Conservation (phyloP, 352 stramenopile species). For the Globisporangium recalcitrans region DNA sequence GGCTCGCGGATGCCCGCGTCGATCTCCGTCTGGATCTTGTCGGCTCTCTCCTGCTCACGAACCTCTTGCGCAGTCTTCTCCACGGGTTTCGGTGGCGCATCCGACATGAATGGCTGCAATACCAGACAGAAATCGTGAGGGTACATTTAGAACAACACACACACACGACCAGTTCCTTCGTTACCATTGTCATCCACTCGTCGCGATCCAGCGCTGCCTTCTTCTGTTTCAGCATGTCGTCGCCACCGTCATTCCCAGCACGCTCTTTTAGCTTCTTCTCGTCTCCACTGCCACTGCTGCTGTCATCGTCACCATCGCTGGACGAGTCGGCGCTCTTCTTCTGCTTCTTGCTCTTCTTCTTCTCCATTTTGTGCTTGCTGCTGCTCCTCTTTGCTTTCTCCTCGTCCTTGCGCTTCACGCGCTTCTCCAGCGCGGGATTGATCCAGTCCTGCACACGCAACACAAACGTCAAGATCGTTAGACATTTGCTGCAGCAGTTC, state of each 20-base stretch:
- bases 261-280: slow-evolving; percentile 5
- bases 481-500: not conserved
- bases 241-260: not conserved
- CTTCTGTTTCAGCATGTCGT: not conserved
- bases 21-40: slow-evolving; percentile 71
- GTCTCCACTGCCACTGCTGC: slow-evolving; percentile 15
- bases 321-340: slow-evolving; percentile 28
- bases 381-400: slow-evolving; percentile 24
- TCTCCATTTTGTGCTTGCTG: not conserved
- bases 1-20: slow-evolving; percentile 67
- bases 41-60: slow-evolving; percentile 37
- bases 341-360: slow-evolving; percentile 32
- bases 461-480: not conserved
- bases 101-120: slow-evolving; percentile 41
- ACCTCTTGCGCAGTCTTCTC: slow-evolving; percentile 40
- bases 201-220: slow-evolving; percentile 39
- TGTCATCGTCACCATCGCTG: slow-evolving; percentile 17
- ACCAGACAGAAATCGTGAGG: not conserved
- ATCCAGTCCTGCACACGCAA: slow-evolving; percentile 29
- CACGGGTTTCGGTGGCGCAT: slow-evolving; percentile 17
- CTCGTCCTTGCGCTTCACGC: slow-evolving; percentile 17
- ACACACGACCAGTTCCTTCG: not conserved
- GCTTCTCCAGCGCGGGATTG: slow-evolving; percentile 36
- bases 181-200: slow-evolving; percentile 79
- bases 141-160: not conserved